These are phyloP conservation scores for Psilocybe cubensis DNA, from an alignment of 768 basidiomycete species.

Conservation along the genomic window DNA sequence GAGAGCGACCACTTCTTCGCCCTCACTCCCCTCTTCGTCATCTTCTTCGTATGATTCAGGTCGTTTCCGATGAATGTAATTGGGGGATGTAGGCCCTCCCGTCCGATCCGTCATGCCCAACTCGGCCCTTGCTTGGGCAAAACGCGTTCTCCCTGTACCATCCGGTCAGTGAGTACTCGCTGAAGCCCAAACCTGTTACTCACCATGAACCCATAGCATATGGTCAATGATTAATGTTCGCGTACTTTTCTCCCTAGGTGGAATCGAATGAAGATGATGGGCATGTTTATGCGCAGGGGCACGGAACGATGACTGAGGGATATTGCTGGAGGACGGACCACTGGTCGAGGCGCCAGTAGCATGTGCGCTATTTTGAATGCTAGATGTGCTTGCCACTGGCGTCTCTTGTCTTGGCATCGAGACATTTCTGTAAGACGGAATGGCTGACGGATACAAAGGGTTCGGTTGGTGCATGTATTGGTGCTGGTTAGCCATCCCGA, in stretches of 20 bases:
- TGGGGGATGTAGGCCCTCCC: constrained; percentile 62
- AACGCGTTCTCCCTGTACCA: constrained; percentile 63
- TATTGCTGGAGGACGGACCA: constrained; percentile 10
- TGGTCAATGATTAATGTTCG: constrained; percentile 87
- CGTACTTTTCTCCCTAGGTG: constrained; percentile 88
- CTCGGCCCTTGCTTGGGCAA: constrained; percentile 83
- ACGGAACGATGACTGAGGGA: constrained; percentile 46
- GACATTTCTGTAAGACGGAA: constrained; percentile 15
- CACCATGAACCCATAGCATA: constrained; percentile 82
- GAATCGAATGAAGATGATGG: constrained; percentile 85
- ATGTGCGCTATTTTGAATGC: constrained; percentile 4
- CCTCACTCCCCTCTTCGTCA: constrained; percentile 66
- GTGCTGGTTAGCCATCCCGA: constrained; percentile 19
- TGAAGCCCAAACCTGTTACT: not conserved
- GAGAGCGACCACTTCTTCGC: constrained; percentile 57
- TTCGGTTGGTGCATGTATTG: constrained; percentile 19
- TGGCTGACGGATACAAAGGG: constrained; percentile 8
- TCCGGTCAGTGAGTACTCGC: not conserved
- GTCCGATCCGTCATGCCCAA: constrained; percentile 85
- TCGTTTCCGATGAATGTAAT: constrained; percentile 65
- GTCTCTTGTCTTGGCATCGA: constrained; percentile 12
- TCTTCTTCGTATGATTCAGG: constrained; percentile 82
- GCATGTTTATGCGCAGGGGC: constrained; percentile 88
- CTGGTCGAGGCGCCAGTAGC: constrained; percentile 15
- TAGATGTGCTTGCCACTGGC: constrained; percentile 16